Evolutionary conservation across 805 yeast species (phyloP).

Genomic region (Candida morakotiae): DNA sequence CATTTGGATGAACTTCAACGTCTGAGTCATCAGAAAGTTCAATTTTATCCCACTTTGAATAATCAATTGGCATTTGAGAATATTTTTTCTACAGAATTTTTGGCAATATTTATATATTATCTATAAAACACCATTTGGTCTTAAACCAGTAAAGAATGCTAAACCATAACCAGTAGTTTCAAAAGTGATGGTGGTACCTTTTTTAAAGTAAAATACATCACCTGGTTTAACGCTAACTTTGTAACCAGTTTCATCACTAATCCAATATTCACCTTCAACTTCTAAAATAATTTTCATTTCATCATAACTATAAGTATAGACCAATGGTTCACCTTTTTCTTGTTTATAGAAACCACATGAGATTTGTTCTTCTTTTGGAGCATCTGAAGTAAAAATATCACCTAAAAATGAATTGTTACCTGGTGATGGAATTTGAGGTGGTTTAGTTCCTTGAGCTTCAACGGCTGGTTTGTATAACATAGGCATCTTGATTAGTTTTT

Average conservation of each 20-base stretch:
- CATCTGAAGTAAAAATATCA: constrained; percentile 59
- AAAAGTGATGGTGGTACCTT: constrained; percentile 60
- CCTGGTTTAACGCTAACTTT: constrained; percentile 57
- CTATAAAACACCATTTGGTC: constrained; percentile 31
- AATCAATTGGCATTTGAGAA: constrained; percentile 72
- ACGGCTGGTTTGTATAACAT: constrained; percentile 50
- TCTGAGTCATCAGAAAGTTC: constrained; percentile 97
- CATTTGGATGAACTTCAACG: constrained; percentile 96
- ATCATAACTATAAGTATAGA: constrained; percentile 59
- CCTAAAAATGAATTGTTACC: constrained; percentile 69
- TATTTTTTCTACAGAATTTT: not conserved
- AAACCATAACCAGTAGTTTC: constrained; percentile 63
- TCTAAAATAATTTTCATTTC: constrained; percentile 69
- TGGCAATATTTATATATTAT: not conserved
- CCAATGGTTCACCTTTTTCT: constrained; percentile 64
- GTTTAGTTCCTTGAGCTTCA: constrained; percentile 50
- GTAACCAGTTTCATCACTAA: constrained; percentile 62
- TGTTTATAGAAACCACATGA: constrained; percentile 68
- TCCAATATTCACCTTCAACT: constrained; percentile 60
- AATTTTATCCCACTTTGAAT: constrained; percentile 96
- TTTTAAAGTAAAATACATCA: constrained; percentile 62
- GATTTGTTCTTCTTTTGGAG: constrained; percentile 56
- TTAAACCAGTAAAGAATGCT: constrained; percentile 58
- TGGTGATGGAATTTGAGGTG: constrained; percentile 59
- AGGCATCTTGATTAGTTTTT: constrained; percentile 39